Evolutionary conservation across 768 basidiomycete genomes (phyloP), one percentile per base, ranked within the genome.

Genomic region (Pleurotus eryngii): DNA sequence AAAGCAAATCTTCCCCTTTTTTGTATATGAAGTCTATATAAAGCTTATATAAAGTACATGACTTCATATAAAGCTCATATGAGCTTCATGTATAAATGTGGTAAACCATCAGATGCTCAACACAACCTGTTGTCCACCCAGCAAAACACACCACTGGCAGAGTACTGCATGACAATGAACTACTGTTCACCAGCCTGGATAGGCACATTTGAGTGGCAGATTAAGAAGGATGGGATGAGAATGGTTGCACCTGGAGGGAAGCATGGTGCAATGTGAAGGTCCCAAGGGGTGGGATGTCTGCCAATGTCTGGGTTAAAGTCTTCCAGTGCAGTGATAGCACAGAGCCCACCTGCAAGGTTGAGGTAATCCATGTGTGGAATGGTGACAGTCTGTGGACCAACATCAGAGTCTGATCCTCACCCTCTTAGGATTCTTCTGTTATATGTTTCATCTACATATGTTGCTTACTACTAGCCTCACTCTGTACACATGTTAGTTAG

Each of bases 261-360:
- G 27, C 62, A 49, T 20, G 66, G 51, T 11, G 61, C 22, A 11
- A 65, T 42, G 4, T 43, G 38, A 0, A 63, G 50, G 15, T 68
- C 67, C 49, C 59, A 61, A 7, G 68, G 40, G 0, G 64, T 48
- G 9, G 66, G 47, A 30, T 70, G 68, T n/a, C 66, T 65, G 7
- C 63, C 60, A 5, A 11, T 1, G 2, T 40, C 24, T 2, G 45
- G 56, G 45, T 61, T 40, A 18, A 57, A 62, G 2, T 20, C 6
- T 4, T 61, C 61, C 20, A 58, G 18, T 17, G 61, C 48, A n/a
- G 60, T 62, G 22, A 62, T 49, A 6, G 57, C 61, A 20, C 61
- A 62, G 35, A 40, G 40, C 15, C 61, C 55, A 4, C 14, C 47
- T 24, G 61, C 17, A 38, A 61, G 46, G 47, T 63, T 63, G 3